phyloP scores from a whole-genome alignment of 1,139 yeast genomes.

The Pichia sp. region DNA sequence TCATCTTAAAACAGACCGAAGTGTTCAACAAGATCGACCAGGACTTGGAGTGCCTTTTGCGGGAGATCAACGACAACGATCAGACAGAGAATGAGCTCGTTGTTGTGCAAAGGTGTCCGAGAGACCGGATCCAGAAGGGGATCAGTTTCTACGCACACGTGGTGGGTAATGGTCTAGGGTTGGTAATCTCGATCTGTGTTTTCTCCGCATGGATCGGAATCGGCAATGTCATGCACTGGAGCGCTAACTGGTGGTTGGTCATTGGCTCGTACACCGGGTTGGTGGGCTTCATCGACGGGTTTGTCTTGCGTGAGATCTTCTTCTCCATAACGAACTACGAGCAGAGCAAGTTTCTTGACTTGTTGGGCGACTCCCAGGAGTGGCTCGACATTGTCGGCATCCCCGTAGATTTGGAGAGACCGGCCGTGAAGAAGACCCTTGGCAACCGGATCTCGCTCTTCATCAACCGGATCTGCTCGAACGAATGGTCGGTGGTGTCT shows the following conservation, averaged over 20 bases:
- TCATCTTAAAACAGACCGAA: slow-evolving; percentile 27
- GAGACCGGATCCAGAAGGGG: slow-evolving; percentile 24
- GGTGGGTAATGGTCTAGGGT: slow-evolving; percentile 39
- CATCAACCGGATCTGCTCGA: slow-evolving; percentile 19
- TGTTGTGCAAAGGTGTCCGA: slow-evolving; percentile 24
- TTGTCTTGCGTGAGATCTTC: slow-evolving; percentile 36
- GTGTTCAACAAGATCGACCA: slow-evolving; percentile 29
- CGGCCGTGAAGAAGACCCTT: slow-evolving; percentile 19
- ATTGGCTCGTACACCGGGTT: slow-evolving; percentile 42
- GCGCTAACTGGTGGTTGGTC: slow-evolving; percentile 39
- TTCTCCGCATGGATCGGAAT: slow-evolving; percentile 36
- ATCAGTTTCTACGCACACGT: slow-evolving; percentile 38
- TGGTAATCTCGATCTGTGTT: slow-evolving; percentile 31
- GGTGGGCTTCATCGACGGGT: slow-evolving; percentile 39
- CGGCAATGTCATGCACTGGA: slow-evolving; percentile 34
- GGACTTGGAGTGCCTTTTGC: slow-evolving; percentile 28
- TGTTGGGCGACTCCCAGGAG: slow-evolving; percentile 62
- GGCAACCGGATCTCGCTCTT: slow-evolving; percentile 27
- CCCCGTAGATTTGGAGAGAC: slow-evolving; percentile 14
- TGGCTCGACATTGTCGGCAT: slow-evolving; percentile 65
- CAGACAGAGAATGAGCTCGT: slow-evolving; percentile 25
- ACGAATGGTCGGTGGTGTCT: slow-evolving; percentile 30
- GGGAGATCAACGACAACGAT: slow-evolving; percentile 26
- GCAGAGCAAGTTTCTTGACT: slow-evolving; percentile 30
- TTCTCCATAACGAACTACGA: slow-evolving; percentile 31